These are phyloP conservation scores for Halophytophthora batemanensis DNA, from an alignment of 352 stramenopile genomes.

Conservation along the genomic window DNA sequence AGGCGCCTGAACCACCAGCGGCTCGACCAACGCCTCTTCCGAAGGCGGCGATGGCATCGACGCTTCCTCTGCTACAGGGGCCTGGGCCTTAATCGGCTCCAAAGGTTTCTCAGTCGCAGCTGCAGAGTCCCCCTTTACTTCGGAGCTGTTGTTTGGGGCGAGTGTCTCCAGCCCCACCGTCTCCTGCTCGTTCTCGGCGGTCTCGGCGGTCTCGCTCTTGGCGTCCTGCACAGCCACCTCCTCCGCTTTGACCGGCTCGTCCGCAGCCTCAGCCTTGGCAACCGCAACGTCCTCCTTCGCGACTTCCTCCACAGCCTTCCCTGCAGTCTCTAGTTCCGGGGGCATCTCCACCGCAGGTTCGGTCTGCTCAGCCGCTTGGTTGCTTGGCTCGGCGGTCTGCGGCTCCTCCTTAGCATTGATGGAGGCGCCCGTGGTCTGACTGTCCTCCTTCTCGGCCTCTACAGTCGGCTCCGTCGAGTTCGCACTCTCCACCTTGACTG, in stretches of 20 bases:
- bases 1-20: constrained; percentile 5
- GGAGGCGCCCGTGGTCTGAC: neutral
- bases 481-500: neutral
- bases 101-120: neutral
- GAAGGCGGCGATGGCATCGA: neutral
- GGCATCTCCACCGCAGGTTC: neutral
- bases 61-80: neutral
- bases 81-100: neutral
- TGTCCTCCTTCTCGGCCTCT: neutral
- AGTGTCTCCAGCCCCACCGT: no score
- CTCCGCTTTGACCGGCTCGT: neutral
- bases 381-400: neutral
- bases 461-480: neutral
- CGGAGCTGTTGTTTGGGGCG: neutral
- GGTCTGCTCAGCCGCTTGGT: neutral
- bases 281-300: neutral
- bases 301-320: no score
- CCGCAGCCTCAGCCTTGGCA: neutral
- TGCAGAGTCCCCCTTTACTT: neutral
- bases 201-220: neutral
- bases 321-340: neutral
- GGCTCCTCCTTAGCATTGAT: neutral
- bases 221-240: neutral
- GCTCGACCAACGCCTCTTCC: neutral
- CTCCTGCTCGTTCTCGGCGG: neutral